Evolutionary conservation across 225 moss, liverwort and hornwort species (phyloP), one percentile per base, ranked within the genome.

Genomic region (Physcomitrellopsis africana): DNA sequence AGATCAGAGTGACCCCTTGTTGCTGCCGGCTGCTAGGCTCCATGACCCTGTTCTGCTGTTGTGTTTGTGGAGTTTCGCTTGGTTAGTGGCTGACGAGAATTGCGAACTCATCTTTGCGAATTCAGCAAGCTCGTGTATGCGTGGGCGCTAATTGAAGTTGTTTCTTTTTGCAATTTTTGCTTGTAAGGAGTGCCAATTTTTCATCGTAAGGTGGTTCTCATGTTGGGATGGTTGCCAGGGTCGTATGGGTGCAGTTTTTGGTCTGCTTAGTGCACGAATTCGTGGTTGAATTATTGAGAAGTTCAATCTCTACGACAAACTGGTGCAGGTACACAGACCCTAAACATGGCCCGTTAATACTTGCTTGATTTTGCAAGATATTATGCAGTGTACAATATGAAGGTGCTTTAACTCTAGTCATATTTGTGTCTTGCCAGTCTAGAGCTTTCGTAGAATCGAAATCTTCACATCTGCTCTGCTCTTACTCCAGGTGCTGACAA

Each of bases 261-360:
- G 52, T 37, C 53, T 65, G 74, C 32, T 37, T 4, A 26, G 67
- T 48, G 58, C 63, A 68, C 3, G 22, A 68, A 37, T 68, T 62
- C 45, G 51, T 58, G 27, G 59, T 51, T 43, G 44, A 47, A 11
- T 15, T 75, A 14, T 32, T 59, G 47, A 43, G 44, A 14, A 47
- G 53, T 56, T 63, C 55, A 70, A 54, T 55, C 15, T 62, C 53
- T 10, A 63, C 42, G 32, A 37, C 32, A 37, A 44, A 70, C 45
- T 61, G 13, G 37, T 23, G 23, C 4, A 7, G 32, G 32, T 37
- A 37, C 1, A 37, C 32, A 37, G 32, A 37, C 32, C 32, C 32
- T 37, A 37, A 2, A 7, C 32, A 4, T 37, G 32, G 32, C 7
- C 32, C 32, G 32, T 7, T 37, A 37, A 37, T 37, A 37, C 32